phyloP scores from a whole-genome alignment of 495 filamentous ascomycete species.

The Xylaria longipes region DNA sequence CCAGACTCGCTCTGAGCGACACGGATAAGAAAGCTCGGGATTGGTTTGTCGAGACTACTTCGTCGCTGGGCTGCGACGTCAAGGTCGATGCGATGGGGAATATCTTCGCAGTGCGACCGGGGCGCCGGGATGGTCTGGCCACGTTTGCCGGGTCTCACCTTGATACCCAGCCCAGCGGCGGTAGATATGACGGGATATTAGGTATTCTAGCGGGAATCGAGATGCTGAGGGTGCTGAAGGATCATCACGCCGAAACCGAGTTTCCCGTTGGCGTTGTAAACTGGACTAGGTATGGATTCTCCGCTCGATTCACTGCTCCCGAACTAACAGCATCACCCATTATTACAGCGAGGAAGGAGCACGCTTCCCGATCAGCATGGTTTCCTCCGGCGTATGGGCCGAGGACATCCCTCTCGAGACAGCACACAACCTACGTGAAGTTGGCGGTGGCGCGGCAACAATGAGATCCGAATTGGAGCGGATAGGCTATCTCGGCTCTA shows the following conservation, averaged over 20 bases:
- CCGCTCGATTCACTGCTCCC: background rate
- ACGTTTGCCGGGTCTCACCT: conserved; percentile 78
- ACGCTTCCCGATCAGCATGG: conserved; percentile 79
- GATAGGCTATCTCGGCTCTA: conserved; percentile 70
- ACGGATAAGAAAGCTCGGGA: conserved; percentile 74
- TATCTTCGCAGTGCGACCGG: conserved; percentile 33
- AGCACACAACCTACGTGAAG: conserved; percentile 67
- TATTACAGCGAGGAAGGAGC: conserved; percentile 73
- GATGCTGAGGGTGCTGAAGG: conserved; percentile 70
- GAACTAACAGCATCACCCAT: background rate
- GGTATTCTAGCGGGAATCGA: conserved; percentile 77
- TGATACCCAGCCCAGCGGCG: conserved; percentile 80
- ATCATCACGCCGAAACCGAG: conserved; percentile 71
- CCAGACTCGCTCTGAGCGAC: conserved; percentile 68
- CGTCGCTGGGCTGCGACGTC: conserved; percentile 64
- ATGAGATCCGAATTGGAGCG: conserved; percentile 72
- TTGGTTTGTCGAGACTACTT: conserved; percentile 75
- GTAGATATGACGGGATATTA: conserved; percentile 78
- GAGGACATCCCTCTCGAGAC: conserved; percentile 66
- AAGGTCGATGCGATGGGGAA: conserved; percentile 61
- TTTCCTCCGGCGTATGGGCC: conserved; percentile 79
- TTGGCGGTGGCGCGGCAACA: conserved; percentile 58
- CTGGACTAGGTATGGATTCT: conserved; percentile 76
- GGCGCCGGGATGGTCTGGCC: conserved; percentile 25
- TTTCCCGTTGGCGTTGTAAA: conserved; percentile 76